Conservation (phyloP, 2,329 filamentous ascomycete genomes). For the Aspergillus japonicus region DNA sequence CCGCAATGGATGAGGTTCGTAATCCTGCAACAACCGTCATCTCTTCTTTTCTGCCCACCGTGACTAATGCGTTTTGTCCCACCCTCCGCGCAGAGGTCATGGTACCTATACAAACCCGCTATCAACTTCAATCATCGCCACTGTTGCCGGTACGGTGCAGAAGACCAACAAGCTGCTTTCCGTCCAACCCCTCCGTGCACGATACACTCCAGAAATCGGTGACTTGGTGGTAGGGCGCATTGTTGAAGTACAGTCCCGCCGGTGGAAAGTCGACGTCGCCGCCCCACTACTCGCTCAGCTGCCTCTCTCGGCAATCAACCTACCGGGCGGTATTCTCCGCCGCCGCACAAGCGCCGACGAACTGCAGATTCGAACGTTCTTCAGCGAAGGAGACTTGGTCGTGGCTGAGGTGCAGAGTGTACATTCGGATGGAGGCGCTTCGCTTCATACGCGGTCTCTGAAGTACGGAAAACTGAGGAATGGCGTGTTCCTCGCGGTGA, state of each 20-base stretch:
- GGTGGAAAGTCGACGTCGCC: constrained; percentile 94
- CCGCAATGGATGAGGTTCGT: constrained; percentile 83
- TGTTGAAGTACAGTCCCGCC: constrained; percentile 85
- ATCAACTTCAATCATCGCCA: constrained; percentile 72
- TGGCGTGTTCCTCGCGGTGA: constrained; percentile 80
- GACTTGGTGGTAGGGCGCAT: constrained; percentile 93
- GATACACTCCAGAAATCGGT: constrained; percentile 94
- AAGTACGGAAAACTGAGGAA: constrained; percentile 96
- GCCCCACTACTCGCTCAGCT: constrained; percentile 81
- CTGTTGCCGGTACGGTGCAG: constrained; percentile 83
- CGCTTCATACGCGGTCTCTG: constrained; percentile 82
- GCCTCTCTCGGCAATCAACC: constrained; percentile 85
- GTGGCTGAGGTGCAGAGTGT: constrained; percentile 93
- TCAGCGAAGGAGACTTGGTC: constrained; percentile 88
- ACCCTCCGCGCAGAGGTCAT: constrained; percentile 66
- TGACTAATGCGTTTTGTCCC: not conserved
- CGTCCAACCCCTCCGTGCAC: constrained; percentile 82
- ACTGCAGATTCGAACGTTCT: constrained; percentile 95
- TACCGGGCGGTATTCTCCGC: constrained; percentile 88
- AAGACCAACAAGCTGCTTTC: constrained; percentile 97
- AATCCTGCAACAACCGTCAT: not conserved
- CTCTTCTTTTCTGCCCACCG: not conserved
- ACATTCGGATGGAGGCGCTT: constrained; percentile 79
- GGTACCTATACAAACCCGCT: constrained; percentile 73
- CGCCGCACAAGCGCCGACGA: constrained; percentile 94